Evolutionary conservation across 192 early-diverging fungal genomes (phyloP), one percentile per base, ranked within the genome.

Genomic region (Rhizophagus sp.): DNA sequence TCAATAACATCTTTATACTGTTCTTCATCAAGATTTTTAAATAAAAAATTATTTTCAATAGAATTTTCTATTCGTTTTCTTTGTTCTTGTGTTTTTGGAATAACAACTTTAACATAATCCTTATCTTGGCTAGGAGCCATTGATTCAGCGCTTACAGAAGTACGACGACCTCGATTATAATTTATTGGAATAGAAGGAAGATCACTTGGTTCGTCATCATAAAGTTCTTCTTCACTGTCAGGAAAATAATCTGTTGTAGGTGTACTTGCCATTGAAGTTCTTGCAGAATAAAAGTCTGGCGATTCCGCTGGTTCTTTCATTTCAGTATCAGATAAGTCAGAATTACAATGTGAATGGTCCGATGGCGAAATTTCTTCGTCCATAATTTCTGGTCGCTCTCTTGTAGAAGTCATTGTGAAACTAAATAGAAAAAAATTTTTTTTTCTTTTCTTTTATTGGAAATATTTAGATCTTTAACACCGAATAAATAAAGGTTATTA

Each of bases 111-210:
- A 30, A 92, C 89, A 83, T 92, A 98, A 33, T 91, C 89, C 79
- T 94, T 93, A 49, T 91, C 90, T 68, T 90, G 88, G 17, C 94
- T 91, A 12, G 98, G 98, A 24, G 95, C 93, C 93, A 98, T 98
- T 52, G 96, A 97, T 86, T 99, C 97, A 27, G 98, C 97, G 47
- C 92, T 94, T 81, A 98, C 96, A 25, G 96, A 97, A 34, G 96
- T 95, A 68, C 98, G 94, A 33, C 97, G 93, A 11, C 93, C 95
- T 15, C 95, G 90, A 84, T 96, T 95, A 77, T 95, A 92, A 80
- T 88, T 91, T 44, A 89, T 80, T 65, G 91, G 89, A 36, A 90
- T 86, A 73, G 82, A 83, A 61, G 81, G 76, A 66, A 91, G 85
- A 73, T 91, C 86, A 75, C 90, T 91, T 64, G 89, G 89, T 62